phyloP scores from a whole-genome alignment of 306 rosid species.

The Fragaria vesca region DNA sequence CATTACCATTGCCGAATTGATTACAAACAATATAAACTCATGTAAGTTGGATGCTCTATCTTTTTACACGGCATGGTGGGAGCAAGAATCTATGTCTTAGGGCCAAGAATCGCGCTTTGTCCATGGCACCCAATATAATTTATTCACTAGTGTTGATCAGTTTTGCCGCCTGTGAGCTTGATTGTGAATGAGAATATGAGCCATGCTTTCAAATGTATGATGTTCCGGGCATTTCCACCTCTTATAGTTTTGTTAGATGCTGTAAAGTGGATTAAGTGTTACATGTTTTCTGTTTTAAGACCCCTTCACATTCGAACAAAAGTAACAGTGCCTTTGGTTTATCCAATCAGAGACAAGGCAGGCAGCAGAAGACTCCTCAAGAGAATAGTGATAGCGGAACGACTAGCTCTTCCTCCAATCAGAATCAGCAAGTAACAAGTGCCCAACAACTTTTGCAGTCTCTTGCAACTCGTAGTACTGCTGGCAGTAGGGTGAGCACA shows the following conservation, averaged over 20 bases:
- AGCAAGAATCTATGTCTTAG: background rate
- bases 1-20: background rate
- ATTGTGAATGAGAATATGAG: background rate
- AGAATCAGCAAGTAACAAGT: conserved; percentile 45
- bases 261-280: background rate
- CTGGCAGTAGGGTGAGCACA: conserved; percentile 35
- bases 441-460: conserved; percentile 67
- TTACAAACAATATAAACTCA: background rate
- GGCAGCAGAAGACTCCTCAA: conserved; percentile 42
- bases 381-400: conserved; percentile 54
- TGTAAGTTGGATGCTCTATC: background rate
- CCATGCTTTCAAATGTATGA: background rate
- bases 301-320: background rate
- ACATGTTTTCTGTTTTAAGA: background rate
- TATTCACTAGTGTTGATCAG: background rate
- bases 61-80: background rate
- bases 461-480: conserved; percentile 53
- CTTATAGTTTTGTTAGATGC: background rate
- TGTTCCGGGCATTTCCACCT: background rate
- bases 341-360: conserved; percentile 54
- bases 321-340: background rate
- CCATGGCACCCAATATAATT: background rate
- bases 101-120: background rate
- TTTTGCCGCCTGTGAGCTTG: background rate
- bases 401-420: conserved; percentile 49